These are phyloP conservation scores for Tanacetum coccineum DNA, from an alignment of 129 eudicot species.

Conservation along the genomic window DNA sequence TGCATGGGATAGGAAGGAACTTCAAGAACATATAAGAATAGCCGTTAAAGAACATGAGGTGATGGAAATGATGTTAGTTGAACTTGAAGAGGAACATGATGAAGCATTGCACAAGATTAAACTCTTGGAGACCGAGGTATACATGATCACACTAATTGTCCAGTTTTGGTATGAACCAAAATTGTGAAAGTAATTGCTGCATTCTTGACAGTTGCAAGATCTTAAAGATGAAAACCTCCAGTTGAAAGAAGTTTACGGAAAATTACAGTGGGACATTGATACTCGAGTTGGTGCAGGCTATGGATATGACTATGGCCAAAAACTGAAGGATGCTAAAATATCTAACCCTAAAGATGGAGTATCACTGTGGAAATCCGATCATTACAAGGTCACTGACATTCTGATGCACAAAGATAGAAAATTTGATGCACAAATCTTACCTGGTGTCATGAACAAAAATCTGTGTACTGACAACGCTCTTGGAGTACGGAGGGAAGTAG, in stretches of 20 bases:
- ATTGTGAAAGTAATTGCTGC: slow-evolving; percentile 13
- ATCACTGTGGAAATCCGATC: slow-evolving; percentile 21
- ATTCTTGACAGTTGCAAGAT: slow-evolving; percentile 43
- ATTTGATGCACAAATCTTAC: slow-evolving; percentile 13
- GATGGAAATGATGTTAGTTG: slow-evolving; percentile 62
- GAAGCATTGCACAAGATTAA: slow-evolving; percentile 59
- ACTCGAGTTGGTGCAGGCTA: slow-evolving; percentile 18
- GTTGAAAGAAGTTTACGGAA: slow-evolving; percentile 45
- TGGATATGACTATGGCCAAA: slow-evolving; percentile 18
- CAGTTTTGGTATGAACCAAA: background rate
- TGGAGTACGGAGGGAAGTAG: slow-evolving; percentile 43
- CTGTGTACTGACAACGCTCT: slow-evolving; percentile 13
- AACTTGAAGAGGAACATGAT: slow-evolving; percentile 81
- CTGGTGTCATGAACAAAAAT: slow-evolving; percentile 1
- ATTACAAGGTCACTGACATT: slow-evolving; percentile 9
- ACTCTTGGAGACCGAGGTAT: slow-evolving; percentile 60
- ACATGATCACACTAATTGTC: background rate
- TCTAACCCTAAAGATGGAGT: slow-evolving; percentile 12
- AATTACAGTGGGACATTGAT: slow-evolving; percentile 32
- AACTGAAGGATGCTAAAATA: background rate
- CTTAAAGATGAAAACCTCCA: slow-evolving; percentile 45
- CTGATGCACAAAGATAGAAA: slow-evolving; percentile 21
- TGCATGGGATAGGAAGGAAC: slow-evolving; percentile 56
- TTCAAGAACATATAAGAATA: slow-evolving; percentile 41
- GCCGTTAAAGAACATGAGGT: slow-evolving; percentile 43